These are phyloP conservation scores for Aspergillus unguis DNA, from an alignment of 2,329 filamentous ascomycete genomes.

Conservation along the genomic window DNA sequence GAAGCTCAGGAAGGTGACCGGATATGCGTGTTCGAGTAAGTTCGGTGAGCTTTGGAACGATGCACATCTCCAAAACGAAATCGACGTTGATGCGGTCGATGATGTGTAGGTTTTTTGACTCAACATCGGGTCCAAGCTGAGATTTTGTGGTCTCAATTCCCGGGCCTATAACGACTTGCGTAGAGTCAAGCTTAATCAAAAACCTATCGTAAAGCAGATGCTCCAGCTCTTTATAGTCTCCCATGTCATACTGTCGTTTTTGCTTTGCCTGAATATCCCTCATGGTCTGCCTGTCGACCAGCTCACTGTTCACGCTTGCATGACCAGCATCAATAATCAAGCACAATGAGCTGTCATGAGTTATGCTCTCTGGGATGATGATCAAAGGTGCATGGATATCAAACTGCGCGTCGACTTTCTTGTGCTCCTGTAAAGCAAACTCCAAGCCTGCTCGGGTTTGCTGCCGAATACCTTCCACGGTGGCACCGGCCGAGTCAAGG, in stretches of 20 bases:
- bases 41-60: constrained; percentile 92
- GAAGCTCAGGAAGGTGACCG: constrained; percentile 85
- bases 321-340: constrained; percentile 95
- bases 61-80: constrained; percentile 93
- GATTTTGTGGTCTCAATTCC: constrained; percentile 86
- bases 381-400: constrained; percentile 95
- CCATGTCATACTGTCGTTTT: constrained; percentile 77
- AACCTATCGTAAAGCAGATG: constrained; percentile 98
- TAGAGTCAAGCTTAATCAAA: constrained; percentile 85
- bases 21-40: constrained; percentile 88
- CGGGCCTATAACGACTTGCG: constrained; percentile 90
- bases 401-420: constrained; percentile 93
- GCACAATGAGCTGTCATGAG: constrained; percentile 73
- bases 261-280: constrained; percentile 89
- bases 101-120: constrained; percentile 73
- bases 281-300: constrained; percentile 88
- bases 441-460: constrained; percentile 94
- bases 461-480: constrained; percentile 88
- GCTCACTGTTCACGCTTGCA: constrained; percentile 86
- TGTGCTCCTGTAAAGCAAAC: constrained; percentile 95
- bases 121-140: constrained; percentile 67
- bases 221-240: constrained; percentile 84
- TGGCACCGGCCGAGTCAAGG: constrained; percentile 92
- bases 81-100: constrained; percentile 97
- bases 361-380: constrained; percentile 92